These are phyloP conservation scores for Mortierella sp. DNA, from an alignment of 371 early-diverging fungal genomes.

Conservation along the genomic window DNA sequence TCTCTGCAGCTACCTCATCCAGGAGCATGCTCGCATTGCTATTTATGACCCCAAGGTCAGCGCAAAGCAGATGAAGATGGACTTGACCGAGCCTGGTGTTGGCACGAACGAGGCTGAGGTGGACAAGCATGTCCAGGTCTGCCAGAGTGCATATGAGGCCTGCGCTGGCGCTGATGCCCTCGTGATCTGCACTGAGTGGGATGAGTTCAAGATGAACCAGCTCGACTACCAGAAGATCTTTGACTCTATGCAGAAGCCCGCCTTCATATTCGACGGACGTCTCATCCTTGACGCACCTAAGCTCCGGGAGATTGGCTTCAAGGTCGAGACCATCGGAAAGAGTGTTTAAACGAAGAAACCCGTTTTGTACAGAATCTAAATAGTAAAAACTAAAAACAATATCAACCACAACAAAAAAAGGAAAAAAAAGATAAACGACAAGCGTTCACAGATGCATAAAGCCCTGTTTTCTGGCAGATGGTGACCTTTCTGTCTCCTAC, in stretches of 20 bases:
- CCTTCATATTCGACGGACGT: conserved; percentile 95
- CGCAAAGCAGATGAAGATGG: conserved; percentile 82
- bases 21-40: conserved; percentile 82
- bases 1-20: conserved; percentile 82
- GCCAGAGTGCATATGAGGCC: conserved; percentile 47
- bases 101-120: conserved; percentile 67
- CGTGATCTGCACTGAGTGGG: conserved; percentile 93
- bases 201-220: conserved; percentile 82
- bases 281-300: conserved; percentile 81
- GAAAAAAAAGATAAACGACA: no score
- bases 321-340: conserved; percentile 87
- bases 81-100: conserved; percentile 80
- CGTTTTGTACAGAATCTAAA: no score
- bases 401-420: no score
- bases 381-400: no score
- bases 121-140: conserved; percentile 78
- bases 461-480: no score
- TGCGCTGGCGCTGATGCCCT: conserved; percentile 80
- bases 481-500: no score
- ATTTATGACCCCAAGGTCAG: conserved; percentile 96
- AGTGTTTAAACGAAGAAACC: conserved; percentile 45
- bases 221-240: conserved; percentile 82
- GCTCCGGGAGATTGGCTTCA: conserved; percentile 86
- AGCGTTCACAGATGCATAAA: no score
- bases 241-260: conserved; percentile 86